These are phyloP conservation scores for Aphanomyces cochlioides DNA, from an alignment of 352 stramenopile species.

Conservation along the genomic window DNA sequence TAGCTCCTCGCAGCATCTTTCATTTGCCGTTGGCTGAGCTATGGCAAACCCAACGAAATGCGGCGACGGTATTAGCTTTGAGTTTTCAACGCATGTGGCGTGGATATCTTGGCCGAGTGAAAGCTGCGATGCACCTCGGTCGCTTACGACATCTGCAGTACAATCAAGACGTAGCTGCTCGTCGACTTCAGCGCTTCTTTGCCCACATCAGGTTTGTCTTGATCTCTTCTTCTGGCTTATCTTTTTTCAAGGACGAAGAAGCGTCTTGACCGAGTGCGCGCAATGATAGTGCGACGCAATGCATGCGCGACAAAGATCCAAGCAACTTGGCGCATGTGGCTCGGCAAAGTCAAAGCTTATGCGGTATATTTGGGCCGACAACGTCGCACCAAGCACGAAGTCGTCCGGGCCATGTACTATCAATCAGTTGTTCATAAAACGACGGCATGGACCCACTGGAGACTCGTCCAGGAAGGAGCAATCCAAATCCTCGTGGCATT, in stretches of 20 bases:
- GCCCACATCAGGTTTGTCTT: slow-evolving; percentile 61
- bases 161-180: slow-evolving; percentile 41
- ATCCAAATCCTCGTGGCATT: slow-evolving; percentile 42
- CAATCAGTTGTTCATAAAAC: slow-evolving; percentile 1
- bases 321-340: slow-evolving; percentile 75
- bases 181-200: slow-evolving; percentile 69
- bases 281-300: slow-evolving; percentile 38
- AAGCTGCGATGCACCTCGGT: slow-evolving; percentile 36
- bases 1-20: slow-evolving; percentile 50
- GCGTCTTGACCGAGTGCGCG: slow-evolving; percentile 46
- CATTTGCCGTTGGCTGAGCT: slow-evolving; percentile 44
- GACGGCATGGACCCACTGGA: slow-evolving; percentile 29
- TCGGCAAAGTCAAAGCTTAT: slow-evolving; percentile 48
- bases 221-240: slow-evolving; percentile 20
- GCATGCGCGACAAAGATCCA: slow-evolving; percentile 56
- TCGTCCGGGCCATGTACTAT: slow-evolving; percentile 37
- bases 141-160: slow-evolving; percentile 39
- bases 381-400: slow-evolving; percentile 38
- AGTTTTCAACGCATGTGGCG: slow-evolving; percentile 44
- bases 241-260: background rate
- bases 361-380: slow-evolving; percentile 43
- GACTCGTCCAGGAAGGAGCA: slow-evolving; percentile 56
- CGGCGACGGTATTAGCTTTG: slow-evolving; percentile 40
- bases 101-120: slow-evolving; percentile 48
- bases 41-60: slow-evolving; percentile 63